A percentile compares a stretch with the other conserved stretches of the same genome.
phyloP scores from a whole-genome alignment of 164 flowering plant genomes.

The Annona cherimola region DNA sequence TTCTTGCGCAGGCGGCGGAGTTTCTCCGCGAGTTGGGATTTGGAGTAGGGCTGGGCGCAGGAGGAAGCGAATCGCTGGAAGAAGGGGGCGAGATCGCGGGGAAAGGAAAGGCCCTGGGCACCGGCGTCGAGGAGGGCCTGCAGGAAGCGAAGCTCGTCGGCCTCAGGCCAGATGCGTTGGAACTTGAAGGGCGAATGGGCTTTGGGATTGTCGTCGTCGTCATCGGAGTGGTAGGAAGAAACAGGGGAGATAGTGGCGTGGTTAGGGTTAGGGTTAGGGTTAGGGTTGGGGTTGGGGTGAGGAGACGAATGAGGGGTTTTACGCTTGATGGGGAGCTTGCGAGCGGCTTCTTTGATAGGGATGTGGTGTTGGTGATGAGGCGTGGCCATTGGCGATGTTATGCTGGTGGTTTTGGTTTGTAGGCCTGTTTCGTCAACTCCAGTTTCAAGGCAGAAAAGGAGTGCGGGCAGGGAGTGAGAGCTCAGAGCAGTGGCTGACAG shows the following conservation, averaged over 20 bases:
- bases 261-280: neutral
- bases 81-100: slow-evolving; percentile 47
- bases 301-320: slow-evolving; percentile 30
- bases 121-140: slow-evolving; percentile 50
- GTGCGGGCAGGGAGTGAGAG: no score
- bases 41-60: slow-evolving; percentile 52
- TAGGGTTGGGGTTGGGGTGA: slow-evolving; percentile 13
- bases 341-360: slow-evolving; percentile 36
- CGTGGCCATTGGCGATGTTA: slow-evolving; percentile 19
- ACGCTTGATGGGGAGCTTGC: slow-evolving; percentile 64
- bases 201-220: slow-evolving; percentile 5
- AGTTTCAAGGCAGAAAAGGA: no score
- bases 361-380: slow-evolving; percentile 12
- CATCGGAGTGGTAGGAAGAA: neutral
- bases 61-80: slow-evolving; percentile 43
- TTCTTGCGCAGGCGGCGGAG: slow-evolving; percentile 56
- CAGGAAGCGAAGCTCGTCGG: slow-evolving; percentile 58
- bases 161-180: slow-evolving; percentile 67
- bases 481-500: no score
- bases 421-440: no score
- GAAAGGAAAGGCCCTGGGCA: slow-evolving; percentile 34
- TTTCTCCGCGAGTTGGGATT: slow-evolving; percentile 70
- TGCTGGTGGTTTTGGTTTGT: no score
- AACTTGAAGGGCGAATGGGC: slow-evolving; percentile 45
- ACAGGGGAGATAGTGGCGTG: neutral